A percentile compares a stretch with the other conserved stretches of the same genome.
Conservation (phyloP, 108 stramenopile species). For the Pseudonitzschia multistriata region DNA sequence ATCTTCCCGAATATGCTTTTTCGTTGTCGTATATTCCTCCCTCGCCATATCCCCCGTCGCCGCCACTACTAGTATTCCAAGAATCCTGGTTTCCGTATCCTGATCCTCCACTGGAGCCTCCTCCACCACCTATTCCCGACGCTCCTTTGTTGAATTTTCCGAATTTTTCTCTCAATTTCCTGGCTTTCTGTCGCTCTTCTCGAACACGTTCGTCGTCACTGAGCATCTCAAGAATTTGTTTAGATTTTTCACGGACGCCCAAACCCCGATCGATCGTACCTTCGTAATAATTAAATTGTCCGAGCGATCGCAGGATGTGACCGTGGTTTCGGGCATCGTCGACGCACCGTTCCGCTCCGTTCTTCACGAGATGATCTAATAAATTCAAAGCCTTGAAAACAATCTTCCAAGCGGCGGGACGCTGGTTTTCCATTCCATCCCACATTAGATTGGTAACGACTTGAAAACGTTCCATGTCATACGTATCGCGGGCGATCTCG, state of each 20-base stretch:
- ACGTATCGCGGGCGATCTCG: conserved; percentile 93
- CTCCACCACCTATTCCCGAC: conserved; percentile 37
- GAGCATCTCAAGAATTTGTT: conserved; percentile 89
- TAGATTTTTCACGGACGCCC: conserved; percentile 92
- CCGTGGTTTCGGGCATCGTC: conserved; percentile 93
- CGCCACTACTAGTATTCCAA: conserved; percentile 36
- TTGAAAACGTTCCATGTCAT: conserved; percentile 84
- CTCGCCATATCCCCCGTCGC: conserved; percentile 68
- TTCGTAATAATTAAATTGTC: conserved; percentile 96
- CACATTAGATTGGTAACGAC: conserved; percentile 74
- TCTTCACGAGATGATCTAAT: conserved; percentile 94
- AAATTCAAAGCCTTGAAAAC: conserved; percentile 92
- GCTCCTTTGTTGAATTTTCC: conserved; percentile 43
- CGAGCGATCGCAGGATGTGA: conserved; percentile 66
- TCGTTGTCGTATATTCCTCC: conserved; percentile 68
- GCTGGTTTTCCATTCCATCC: conserved; percentile 83
- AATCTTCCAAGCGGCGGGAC: conserved; percentile 84
- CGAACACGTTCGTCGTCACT: conserved; percentile 90
- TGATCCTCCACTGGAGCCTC: conserved; percentile 51
- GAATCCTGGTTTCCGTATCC: conserved; percentile 79
- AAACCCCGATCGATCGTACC: conserved; percentile 86
- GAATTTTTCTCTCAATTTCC: conserved; percentile 82
- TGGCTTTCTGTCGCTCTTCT: conserved; percentile 89
- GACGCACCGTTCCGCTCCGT: conserved; percentile 93
- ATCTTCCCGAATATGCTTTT: conserved; percentile 29